phyloP scores from a whole-genome alignment of 1,284 basidiomycete species.

The Fomitiporia mediterranea region DNA sequence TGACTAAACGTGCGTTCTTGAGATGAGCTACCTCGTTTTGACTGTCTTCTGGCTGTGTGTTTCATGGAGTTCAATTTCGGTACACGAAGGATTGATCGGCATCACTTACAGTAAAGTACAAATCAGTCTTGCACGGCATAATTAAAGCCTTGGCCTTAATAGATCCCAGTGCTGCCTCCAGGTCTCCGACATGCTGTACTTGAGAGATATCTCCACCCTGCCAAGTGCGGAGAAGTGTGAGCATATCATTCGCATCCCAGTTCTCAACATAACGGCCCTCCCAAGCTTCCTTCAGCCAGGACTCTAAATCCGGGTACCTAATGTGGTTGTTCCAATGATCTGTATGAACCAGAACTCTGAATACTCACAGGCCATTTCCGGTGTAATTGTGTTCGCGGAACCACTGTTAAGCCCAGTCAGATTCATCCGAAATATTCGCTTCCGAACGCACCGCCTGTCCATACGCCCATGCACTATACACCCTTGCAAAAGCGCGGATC shows the following conservation, averaged over 20 bases:
- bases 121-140: conserved; percentile 33
- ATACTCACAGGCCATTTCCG: conserved; percentile 29
- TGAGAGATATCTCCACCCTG: conserved; percentile 36
- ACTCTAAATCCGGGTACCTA: conserved; percentile 32
- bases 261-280: conserved; percentile 31
- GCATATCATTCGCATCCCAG: conserved; percentile 41
- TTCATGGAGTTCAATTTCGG: not conserved
- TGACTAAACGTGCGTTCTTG: conserved; percentile 27
- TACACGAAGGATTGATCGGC: not conserved
- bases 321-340: not conserved
- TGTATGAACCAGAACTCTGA: not conserved
- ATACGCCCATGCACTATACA: conserved; percentile 37
- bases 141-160: conserved; percentile 31
- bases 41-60: conserved; percentile 30
- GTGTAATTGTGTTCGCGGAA: conserved; percentile 33
- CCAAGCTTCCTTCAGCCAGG: conserved; percentile 34
- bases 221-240: conserved; percentile 37
- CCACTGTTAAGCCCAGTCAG: conserved; percentile 27
- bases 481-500: conserved; percentile 34
- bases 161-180: conserved; percentile 27
- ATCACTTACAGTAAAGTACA: conserved; percentile 32
- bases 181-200: conserved; percentile 29
- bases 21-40: conserved; percentile 28
- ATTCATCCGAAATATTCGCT: not conserved
- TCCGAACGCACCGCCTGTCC: conserved; percentile 34